Evolutionary conservation across 176 grass and related monocot genomes (phyloP).

Genomic region (Oryza meyeriana): DNA sequence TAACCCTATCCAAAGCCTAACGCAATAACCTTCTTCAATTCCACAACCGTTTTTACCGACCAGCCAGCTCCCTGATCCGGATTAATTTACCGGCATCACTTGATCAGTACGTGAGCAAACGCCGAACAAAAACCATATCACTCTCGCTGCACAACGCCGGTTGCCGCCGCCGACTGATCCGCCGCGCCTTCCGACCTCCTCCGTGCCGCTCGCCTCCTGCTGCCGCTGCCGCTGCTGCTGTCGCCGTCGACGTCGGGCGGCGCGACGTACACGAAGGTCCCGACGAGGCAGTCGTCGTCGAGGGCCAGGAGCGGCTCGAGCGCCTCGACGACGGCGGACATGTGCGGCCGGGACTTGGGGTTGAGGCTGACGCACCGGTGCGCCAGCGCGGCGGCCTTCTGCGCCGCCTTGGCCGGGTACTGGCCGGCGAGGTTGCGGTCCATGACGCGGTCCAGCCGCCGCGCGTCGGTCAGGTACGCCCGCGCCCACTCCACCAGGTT

Average conservation of each 20-base stretch:
- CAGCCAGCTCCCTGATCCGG: neutral
- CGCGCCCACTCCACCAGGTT: constrained; percentile 76
- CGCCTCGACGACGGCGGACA: constrained; percentile 65
- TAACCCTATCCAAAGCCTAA: constrained; percentile 5
- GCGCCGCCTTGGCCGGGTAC: constrained; percentile 56
- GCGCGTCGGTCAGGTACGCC: constrained; percentile 55
- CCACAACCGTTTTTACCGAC: constrained; percentile 6
- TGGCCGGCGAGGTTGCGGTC: constrained; percentile 60
- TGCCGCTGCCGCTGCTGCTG: neutral
- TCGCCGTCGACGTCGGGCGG: constrained; percentile 5
- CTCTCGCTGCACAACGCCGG: neutral
- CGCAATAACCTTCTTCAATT: neutral
- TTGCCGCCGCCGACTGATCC: neutral
- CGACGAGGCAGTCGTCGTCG: constrained; percentile 48
- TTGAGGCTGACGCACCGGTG: constrained; percentile 64
- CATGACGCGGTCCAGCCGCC: constrained; percentile 67
- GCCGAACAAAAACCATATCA: neutral
- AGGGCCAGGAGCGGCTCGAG: constrained; percentile 72
- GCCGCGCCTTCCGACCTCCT: neutral
- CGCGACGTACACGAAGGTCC: constrained; percentile 61
- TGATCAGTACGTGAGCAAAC: neutral
- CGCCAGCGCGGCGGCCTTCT: constrained; percentile 47
- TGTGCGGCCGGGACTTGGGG: constrained; percentile 66
- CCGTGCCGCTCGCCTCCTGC: neutral
- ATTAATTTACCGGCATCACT: neutral